Evolutionary conservation across 2,329 filamentous ascomycete genomes (phyloP).

Genomic region (Aspergillus japonicus): DNA sequence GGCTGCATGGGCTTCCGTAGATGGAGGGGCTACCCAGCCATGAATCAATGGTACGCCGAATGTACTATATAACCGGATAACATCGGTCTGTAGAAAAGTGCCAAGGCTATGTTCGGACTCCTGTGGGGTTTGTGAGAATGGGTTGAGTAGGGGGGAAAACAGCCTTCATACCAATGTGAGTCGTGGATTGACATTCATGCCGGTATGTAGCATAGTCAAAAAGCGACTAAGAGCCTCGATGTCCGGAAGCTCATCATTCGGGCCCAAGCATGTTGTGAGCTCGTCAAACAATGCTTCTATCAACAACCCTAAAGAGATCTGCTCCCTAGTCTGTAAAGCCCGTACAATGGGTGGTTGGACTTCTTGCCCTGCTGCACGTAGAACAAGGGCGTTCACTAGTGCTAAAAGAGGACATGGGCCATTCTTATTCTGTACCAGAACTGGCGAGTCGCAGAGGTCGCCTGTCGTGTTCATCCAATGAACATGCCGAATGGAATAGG

Average conservation of each 20-base stretch:
- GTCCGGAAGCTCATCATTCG: conserved; percentile 72
- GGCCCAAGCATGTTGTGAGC: conserved; percentile 74
- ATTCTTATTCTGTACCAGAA: conserved; percentile 89
- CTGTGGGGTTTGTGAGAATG: conserved; percentile 35
- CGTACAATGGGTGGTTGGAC: conserved; percentile 71
- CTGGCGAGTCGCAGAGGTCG: conserved; percentile 74
- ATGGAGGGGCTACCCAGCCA: conserved; percentile 76
- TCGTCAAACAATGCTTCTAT: conserved; percentile 92
- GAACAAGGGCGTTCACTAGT: conserved; percentile 83
- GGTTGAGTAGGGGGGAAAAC: neutral
- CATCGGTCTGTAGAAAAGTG: conserved; percentile 79
- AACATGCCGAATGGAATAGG: conserved; percentile 90
- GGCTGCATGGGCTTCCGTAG: conserved; percentile 66
- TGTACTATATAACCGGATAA: conserved; percentile 87
- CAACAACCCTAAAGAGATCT: conserved; percentile 80
- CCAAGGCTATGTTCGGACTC: conserved; percentile 52
- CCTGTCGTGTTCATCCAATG: conserved; percentile 71
- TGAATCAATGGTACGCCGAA: conserved; percentile 89
- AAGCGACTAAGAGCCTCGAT: conserved; percentile 86
- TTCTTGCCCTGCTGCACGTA: conserved; percentile 74
- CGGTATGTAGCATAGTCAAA: conserved; percentile 82
- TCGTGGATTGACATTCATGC: conserved; percentile 96
- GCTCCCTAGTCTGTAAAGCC: conserved; percentile 74
- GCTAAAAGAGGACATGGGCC: conserved; percentile 92
- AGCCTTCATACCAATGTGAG: conserved; percentile 61